Percentiles rank a stretch among this genome's conserved stretches.
phyloP scores from a whole-genome alignment of 2,329 filamentous ascomycete genomes.

The Trichoderma asperellum region DNA sequence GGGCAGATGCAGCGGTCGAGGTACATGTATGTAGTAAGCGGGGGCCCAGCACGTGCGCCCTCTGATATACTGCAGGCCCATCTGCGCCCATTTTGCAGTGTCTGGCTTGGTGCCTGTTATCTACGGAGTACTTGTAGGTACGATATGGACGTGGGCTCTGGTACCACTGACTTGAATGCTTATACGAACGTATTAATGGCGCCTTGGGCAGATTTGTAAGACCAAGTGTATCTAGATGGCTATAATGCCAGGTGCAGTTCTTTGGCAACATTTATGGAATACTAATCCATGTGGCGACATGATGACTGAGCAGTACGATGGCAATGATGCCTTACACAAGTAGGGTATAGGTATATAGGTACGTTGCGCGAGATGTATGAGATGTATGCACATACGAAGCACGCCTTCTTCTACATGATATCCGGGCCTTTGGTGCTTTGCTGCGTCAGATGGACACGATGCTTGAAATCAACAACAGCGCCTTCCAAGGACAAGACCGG shows the following conservation, averaged over 20 bases:
- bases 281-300: neutral
- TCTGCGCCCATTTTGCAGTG: too few species aligned
- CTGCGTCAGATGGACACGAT: neutral
- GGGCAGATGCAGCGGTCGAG: neutral
- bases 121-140: too few species aligned
- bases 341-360: too few species aligned
- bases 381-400: neutral
- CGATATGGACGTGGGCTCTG: neutral
- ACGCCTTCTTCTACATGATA: conserved; percentile 10
- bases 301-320: neutral
- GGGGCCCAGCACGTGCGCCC: conserved; percentile 17
- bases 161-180: neutral
- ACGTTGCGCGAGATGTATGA: neutral
- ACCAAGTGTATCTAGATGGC: neutral
- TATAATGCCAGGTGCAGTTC: neutral
- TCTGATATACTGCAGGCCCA: neutral
- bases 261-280: neutral
- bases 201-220: neutral
- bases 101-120: too few species aligned
- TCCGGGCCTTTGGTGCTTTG: neutral
- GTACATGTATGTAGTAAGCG: neutral
- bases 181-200: neutral
- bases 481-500: neutral
- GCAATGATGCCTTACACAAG: neutral
- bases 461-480: neutral